A percentile compares a stretch with the other conserved stretches of the same genome.
These are phyloP conservation scores for Clarireedia homoeocarpa DNA, from an alignment of 2,329 filamentous ascomycete species.

Conservation along the genomic window DNA sequence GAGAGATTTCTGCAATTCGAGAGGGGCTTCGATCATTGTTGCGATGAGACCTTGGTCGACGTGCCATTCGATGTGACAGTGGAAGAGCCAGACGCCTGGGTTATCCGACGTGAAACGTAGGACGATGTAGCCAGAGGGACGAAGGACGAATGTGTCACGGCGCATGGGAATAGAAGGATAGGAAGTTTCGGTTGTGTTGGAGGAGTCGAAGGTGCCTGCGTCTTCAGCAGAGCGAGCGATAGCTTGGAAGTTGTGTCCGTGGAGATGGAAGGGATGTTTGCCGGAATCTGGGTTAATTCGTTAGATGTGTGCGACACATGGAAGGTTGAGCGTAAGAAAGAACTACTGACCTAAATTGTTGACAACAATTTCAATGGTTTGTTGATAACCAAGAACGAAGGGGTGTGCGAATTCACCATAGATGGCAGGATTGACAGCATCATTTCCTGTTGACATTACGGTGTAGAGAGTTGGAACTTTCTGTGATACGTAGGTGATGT, in stretches of 20 bases:
- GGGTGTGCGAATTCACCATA: constrained; percentile 61
- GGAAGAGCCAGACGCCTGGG: constrained; percentile 65
- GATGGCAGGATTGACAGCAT: constrained; percentile 48
- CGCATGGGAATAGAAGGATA: constrained; percentile 53
- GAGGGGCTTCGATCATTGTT: constrained; percentile 40
- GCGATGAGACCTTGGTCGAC: constrained; percentile 57
- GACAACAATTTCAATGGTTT: constrained; percentile 66
- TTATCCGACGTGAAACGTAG: constrained; percentile 62
- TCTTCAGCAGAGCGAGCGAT: constrained; percentile 52
- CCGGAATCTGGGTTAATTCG: constrained; percentile 42
- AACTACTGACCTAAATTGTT: constrained; percentile 50
- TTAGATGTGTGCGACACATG: background rate
- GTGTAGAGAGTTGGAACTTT: constrained; percentile 64
- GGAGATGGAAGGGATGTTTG: constrained; percentile 68
- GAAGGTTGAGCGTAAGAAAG: background rate
- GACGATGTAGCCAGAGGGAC: constrained; percentile 59
- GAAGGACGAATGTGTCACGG: constrained; percentile 59
- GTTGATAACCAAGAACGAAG: constrained; percentile 59
- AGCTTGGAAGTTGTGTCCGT: constrained; percentile 68
- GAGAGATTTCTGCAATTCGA: constrained; percentile 31
- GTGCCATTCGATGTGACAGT: constrained; percentile 79
- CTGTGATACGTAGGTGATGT: constrained; percentile 53
- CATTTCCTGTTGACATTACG: constrained; percentile 45
- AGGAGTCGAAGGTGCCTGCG: constrained; percentile 44
- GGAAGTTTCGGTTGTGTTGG: constrained; percentile 36